phyloP scores from a whole-genome alignment of 1,139 yeast genomes.

The Entelexis paramagnoliae region DNA sequence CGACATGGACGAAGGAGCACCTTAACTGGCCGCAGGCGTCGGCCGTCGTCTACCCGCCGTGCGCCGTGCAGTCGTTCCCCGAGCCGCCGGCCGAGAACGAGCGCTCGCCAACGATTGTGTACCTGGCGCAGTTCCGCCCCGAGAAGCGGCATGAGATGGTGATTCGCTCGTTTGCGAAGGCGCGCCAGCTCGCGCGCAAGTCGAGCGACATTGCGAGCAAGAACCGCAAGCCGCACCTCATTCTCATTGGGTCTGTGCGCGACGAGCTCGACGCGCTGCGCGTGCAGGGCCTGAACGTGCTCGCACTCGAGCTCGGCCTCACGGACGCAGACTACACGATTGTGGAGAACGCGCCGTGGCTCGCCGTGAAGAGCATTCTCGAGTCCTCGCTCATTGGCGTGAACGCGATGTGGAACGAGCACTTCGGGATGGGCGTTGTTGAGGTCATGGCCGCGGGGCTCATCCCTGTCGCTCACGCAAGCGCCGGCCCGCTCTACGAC shows the following conservation, averaged over 20 bases:
- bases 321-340: slow-evolving; percentile 47
- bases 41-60: slow-evolving; percentile 71
- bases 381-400: slow-evolving; percentile 62
- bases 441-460: slow-evolving; percentile 76
- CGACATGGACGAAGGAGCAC: slow-evolving; percentile 85
- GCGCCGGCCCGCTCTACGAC: slow-evolving; percentile 88
- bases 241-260: slow-evolving; percentile 79
- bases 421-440: slow-evolving; percentile 94
- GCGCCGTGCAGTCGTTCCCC: slow-evolving; percentile 51
- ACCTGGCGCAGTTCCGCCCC: slow-evolving; percentile 88
- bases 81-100: slow-evolving; percentile 18
- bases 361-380: slow-evolving; percentile 46
- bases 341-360: slow-evolving; percentile 66
- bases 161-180: slow-evolving; percentile 50
- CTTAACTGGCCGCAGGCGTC: slow-evolving; percentile 36
- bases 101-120: slow-evolving; percentile 53
- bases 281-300: slow-evolving; percentile 41
- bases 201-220: slow-evolving; percentile 2
- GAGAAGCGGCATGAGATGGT: slow-evolving; percentile 82
- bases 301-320: slow-evolving; percentile 43
- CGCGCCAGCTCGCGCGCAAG: slow-evolving; percentile 28
- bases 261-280: slow-evolving; percentile 53
- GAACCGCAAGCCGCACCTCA: slow-evolving; percentile 37
- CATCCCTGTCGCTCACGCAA: slow-evolving; percentile 82
- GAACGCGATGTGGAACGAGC: slow-evolving; percentile 99